Evolutionary conservation across 2,329 filamentous ascomycete species (phyloP), one percentile per base, ranked within the genome.

Genomic region (Chaetothyriales sp.): DNA sequence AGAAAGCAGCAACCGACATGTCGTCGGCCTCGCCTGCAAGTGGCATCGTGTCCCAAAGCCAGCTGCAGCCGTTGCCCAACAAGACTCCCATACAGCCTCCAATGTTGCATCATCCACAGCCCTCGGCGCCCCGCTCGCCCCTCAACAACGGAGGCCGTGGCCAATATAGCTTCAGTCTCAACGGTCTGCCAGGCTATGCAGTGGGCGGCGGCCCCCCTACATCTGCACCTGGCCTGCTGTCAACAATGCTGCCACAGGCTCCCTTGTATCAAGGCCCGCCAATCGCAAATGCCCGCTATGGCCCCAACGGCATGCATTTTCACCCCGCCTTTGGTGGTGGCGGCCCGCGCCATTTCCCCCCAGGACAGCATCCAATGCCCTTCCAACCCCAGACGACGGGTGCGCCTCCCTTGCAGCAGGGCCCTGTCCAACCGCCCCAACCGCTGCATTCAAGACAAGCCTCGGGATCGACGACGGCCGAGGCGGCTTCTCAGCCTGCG

Each of bases 401-500:
- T 18, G 53, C 46, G 32, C 59, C 63, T 26, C 63, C 62, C 18
- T 58, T 61, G 42, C 64, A 66, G 47, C 32, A 39, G 10, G 59
- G 61, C 22, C 59, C 63, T 48, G 65, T 66, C 39, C 64, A 64
- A 46, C 51, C 55, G 47, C 65, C 72, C 6, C 64, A 72, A 5
- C 71, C 75, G 47, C 65, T 77, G 4, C 88, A 94, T 66, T 83
- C 83, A 7, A 77, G 88, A 55, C 86, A 93, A 59, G 75, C 79
- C 9, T 94, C 87, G 5, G 74, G 73, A 10, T 81, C 82, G 0
- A 73, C 71, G 53, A 75, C 77, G 48, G 73, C 73, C 56, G 71
- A 73, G 18, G 79, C 82, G 54, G 84, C 89, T 7, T 71, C 72
- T 15, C 72, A 78, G 49, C 74, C 81, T 32, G 82, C 87, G 55